Evolutionary conservation across 306 rosid species (phyloP).

Genomic region (Nissolia schottii): DNA sequence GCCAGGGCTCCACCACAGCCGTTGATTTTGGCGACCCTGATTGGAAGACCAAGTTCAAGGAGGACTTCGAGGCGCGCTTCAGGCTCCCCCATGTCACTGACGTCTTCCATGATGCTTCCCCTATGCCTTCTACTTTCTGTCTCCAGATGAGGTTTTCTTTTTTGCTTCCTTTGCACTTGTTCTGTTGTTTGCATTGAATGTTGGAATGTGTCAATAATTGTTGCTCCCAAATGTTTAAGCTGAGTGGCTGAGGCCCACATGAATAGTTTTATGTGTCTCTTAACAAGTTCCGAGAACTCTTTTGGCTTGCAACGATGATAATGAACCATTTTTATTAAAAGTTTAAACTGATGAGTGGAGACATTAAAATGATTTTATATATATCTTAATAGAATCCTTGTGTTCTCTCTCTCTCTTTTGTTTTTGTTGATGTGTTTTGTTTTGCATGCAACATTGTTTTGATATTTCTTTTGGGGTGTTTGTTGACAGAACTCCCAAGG

Average conservation of each 20-base stretch:
- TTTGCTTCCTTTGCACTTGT: not conserved
- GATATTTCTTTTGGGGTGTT: not conserved
- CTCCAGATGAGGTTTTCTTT: conserved; percentile 74
- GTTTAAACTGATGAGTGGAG: too few species aligned
- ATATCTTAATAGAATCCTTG: too few species aligned
- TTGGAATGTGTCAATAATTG: too few species aligned
- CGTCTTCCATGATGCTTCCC: conserved; percentile 42
- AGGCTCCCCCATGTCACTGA: conserved; percentile 79
- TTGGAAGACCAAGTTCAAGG: conserved; percentile 72
- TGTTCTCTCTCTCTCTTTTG: not conserved
- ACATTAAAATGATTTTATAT: too few species aligned
- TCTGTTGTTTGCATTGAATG: not conserved
- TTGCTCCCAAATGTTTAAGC: too few species aligned
- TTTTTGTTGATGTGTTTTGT: not conserved
- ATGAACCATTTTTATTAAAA: too few species aligned
- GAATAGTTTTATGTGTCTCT: too few species aligned
- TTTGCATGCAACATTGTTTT: not conserved
- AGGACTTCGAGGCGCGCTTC: conserved; percentile 69
- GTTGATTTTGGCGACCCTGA: conserved; percentile 75
- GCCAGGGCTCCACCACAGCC: not conserved
- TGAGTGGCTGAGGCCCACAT: too few species aligned
- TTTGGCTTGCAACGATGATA: too few species aligned
- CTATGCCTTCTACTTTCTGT: conserved; percentile 87
- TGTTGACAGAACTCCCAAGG: conserved; percentile 53
- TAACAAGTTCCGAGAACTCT: too few species aligned